Evolutionary conservation across 345 rosid species (phyloP).

Genomic region (Brassica juncea): DNA sequence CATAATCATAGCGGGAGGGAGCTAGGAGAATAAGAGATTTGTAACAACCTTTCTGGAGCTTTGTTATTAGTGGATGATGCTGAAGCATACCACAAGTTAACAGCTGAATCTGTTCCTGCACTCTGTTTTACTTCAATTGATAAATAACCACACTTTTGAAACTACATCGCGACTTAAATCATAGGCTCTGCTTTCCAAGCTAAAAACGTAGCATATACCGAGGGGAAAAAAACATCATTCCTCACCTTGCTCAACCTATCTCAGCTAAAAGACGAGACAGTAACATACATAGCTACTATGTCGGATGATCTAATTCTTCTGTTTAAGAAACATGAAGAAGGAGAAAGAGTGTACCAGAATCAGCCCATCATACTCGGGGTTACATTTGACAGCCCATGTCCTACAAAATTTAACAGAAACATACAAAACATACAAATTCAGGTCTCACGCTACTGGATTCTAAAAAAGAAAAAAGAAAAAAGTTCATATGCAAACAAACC

Average conservation of each 20-base stretch:
- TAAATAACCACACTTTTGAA: neutral
- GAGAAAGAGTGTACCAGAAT: slow-evolving; percentile 63
- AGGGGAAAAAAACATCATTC: neutral
- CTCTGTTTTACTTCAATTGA: slow-evolving; percentile 53
- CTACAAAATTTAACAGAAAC: slow-evolving; percentile 46
- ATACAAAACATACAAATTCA: slow-evolving; percentile 15
- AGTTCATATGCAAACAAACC: slow-evolving; percentile 1
- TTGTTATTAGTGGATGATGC: slow-evolving; percentile 47
- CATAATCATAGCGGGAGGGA: neutral
- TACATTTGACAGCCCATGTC: slow-evolving; percentile 89
- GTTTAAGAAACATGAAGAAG: slow-evolving; percentile 11
- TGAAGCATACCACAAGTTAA: slow-evolving; percentile 80
- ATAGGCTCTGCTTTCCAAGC: slow-evolving; percentile 7
- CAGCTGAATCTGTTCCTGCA: slow-evolving; percentile 88
- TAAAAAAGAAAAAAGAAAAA: slow-evolving; percentile 1
- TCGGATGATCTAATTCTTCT: neutral
- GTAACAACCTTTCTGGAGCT: slow-evolving; percentile 53
- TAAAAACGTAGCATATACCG: slow-evolving; percentile 3
- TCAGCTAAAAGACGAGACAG: slow-evolving; percentile 8
- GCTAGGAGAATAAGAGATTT: slow-evolving; percentile 7
- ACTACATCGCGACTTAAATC: neutral
- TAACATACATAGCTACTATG: neutral
- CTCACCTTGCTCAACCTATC: neutral
- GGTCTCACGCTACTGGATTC: neutral
- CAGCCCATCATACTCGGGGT: slow-evolving; percentile 78